Conservation (phyloP, 2,329 filamentous ascomycete species). For the Cordyceps cateniannulata region DNA sequence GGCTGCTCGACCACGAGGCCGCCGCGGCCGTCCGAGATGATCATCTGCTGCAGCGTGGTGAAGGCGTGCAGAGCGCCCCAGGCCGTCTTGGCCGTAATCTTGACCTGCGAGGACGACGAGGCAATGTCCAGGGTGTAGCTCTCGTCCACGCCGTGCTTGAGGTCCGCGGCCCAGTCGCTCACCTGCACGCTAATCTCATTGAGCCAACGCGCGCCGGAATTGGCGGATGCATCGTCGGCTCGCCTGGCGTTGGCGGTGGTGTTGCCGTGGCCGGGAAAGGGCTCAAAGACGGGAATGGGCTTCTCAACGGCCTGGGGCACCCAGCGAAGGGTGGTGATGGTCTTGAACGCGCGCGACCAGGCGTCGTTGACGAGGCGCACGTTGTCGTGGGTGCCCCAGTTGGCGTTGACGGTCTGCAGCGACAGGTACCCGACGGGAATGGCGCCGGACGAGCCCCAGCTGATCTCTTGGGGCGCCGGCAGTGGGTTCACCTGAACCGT, state of each 20-base stretch:
- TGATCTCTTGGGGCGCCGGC: conserved; percentile 21
- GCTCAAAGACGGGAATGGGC: conserved; percentile 41
- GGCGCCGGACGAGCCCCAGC: conserved; percentile 21
- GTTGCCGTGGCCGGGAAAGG: conserved; percentile 40
- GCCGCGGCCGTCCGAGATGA: conserved; percentile 40
- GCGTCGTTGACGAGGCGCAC: conserved; percentile 33
- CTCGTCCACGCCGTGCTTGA: conserved; percentile 51
- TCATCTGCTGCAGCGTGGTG: conserved; percentile 49
- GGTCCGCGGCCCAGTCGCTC: conserved; percentile 35
- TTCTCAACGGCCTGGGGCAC: conserved; percentile 45
- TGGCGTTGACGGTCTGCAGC: conserved; percentile 15
- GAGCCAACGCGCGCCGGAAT: conserved; percentile 21
- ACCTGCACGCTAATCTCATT: conserved; percentile 39
- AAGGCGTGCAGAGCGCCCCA: conserved; percentile 51
- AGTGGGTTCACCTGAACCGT: conserved; percentile 22
- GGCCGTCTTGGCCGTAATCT: conserved; percentile 42
- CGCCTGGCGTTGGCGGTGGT: conserved; percentile 24
- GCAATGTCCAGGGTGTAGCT: conserved; percentile 45
- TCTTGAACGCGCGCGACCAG: conserved; percentile 42
- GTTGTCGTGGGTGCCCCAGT: conserved; percentile 12
- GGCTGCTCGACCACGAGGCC: conserved; percentile 45
- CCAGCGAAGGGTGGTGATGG: conserved; percentile 46
- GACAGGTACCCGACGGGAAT: conserved; percentile 15
- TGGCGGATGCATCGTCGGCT: neutral
- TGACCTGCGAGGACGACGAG: conserved; percentile 31